Percentiles rank a stretch among this genome's conserved stretches.
Conservation (phyloP, 2,329 filamentous ascomycete species). For the Xylariaceae sp. region DNA sequence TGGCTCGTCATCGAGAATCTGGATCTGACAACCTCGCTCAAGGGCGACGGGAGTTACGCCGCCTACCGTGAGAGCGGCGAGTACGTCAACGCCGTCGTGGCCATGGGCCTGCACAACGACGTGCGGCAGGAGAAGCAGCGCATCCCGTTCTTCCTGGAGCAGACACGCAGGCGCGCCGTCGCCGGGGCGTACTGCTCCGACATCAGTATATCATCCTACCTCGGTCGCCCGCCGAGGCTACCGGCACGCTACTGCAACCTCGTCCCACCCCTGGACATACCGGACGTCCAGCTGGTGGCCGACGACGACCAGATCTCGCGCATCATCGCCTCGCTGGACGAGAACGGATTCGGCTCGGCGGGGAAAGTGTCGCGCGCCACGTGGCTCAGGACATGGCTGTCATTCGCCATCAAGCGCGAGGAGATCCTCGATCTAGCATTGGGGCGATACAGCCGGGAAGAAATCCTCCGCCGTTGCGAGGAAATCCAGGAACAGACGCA, state of each 20-base stretch:
- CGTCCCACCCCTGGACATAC: constrained; percentile 26
- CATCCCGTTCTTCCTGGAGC: constrained; percentile 30
- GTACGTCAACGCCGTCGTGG: constrained; percentile 25
- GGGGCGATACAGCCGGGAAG: constrained; percentile 28
- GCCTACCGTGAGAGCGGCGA: constrained; percentile 30
- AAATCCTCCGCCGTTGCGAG: constrained; percentile 24
- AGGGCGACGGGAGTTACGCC: constrained; percentile 28
- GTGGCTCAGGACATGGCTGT: constrained; percentile 24
- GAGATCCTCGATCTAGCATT: constrained; percentile 33
- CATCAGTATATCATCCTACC: constrained; percentile 28
- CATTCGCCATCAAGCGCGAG: constrained; percentile 26
- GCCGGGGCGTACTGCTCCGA: constrained; percentile 26
- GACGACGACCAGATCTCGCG: constrained; percentile 25
- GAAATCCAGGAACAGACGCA: constrained; percentile 20
- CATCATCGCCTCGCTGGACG: constrained; percentile 24
- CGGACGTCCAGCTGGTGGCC: constrained; percentile 23
- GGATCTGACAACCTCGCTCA: constrained; percentile 19
- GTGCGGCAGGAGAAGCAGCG: constrained; percentile 23
- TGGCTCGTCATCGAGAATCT: constrained; percentile 29
- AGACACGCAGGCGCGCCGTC: constrained; percentile 27
- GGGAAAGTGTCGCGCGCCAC: constrained; percentile 23
- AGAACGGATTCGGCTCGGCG: constrained; percentile 25
- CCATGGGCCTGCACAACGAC: constrained; percentile 31
- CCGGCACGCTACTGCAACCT: constrained; percentile 31
- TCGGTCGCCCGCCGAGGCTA: constrained; percentile 31